Evolutionary conservation across 1,139 yeast species (phyloP), one percentile per base, ranked within the genome.

Genomic region (Candida mesenterica): DNA sequence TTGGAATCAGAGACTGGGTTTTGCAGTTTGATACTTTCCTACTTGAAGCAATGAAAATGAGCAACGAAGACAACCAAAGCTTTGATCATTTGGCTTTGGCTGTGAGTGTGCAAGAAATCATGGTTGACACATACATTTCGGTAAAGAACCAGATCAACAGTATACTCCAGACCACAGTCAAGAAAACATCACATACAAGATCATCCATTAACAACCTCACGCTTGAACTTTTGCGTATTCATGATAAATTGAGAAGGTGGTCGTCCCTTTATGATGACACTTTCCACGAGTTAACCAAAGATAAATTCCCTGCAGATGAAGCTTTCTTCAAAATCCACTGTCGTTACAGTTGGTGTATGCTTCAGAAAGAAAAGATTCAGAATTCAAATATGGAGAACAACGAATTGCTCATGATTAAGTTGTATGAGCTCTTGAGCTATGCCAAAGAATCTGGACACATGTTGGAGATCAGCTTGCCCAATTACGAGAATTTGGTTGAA

Each of bases 401-500:
- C 35, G 52, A 53, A 10, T 50, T 46, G 15, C 53, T 65, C 4
- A 54, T 57, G 28, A 36, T 38, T 3, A 55, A 54, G 14, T 45
- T 70, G 24, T 39, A 55, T 9, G 52, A 50, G 4, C 43, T 66
- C 14, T 39, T 54, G 9, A 40, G 44, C 0, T 31, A 42, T 5
- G 36, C 52, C 2, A 35, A 31, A 3, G 23, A 31, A 0, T 28
- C 35, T 7, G 30, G 6, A n/a, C 50, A 10, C 33, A 30, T 8
- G 37, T 59, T 13, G 39, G 44, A 3, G 3, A 31, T 48, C 2
- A 12, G 28, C 5, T 50, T 55, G 41, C 64, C 75, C 2, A 85
- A 83, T 48, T 81, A 72, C 48, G 62, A 70, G 3, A 65, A 72
- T 39, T 75, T 92, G n/a, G 82, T 89, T 3, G 65, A 68, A 1